These are phyloP conservation scores for Penicillium paradoxum DNA, from an alignment of 495 filamentous ascomycete species.

Conservation along the genomic window DNA sequence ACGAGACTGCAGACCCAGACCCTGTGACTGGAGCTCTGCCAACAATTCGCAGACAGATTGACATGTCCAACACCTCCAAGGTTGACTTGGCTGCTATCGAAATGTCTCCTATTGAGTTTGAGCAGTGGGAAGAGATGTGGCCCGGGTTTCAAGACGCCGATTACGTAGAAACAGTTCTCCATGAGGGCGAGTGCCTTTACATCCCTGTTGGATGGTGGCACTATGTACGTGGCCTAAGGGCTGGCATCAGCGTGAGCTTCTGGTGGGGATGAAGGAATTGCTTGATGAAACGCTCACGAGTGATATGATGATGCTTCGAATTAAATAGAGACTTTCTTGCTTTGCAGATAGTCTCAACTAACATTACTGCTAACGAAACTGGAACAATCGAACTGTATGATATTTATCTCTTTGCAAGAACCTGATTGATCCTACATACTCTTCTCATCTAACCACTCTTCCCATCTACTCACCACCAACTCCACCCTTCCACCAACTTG, in stretches of 20 bases:
- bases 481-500: slow-evolving; percentile 37
- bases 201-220: slow-evolving; percentile 99
- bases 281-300: background rate
- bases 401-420: background rate
- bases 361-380: background rate
- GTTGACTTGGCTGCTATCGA: slow-evolving; percentile 63
- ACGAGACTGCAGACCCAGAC: slow-evolving; percentile 14
- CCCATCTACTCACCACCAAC: slow-evolving; percentile 9
- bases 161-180: slow-evolving; percentile 76
- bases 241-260: slow-evolving; percentile 93
- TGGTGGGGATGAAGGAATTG: slow-evolving; percentile 64
- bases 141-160: slow-evolving; percentile 53
- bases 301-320: background rate
- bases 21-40: slow-evolving; percentile 1
- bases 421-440: too few relatives aligned
- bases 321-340: background rate
- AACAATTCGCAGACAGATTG: slow-evolving; percentile 45
- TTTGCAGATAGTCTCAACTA: background rate
- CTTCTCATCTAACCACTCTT: background rate
- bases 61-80: slow-evolving; percentile 87
- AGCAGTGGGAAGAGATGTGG: slow-evolving; percentile 50
- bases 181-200: slow-evolving; percentile 79
- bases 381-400: background rate
- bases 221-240: slow-evolving; percentile 81
- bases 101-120: slow-evolving; percentile 39